A percentile compares a stretch with the other conserved stretches of the same genome.
Evolutionary conservation across 345 rosid species (phyloP).

Genomic region (Populus simonii): DNA sequence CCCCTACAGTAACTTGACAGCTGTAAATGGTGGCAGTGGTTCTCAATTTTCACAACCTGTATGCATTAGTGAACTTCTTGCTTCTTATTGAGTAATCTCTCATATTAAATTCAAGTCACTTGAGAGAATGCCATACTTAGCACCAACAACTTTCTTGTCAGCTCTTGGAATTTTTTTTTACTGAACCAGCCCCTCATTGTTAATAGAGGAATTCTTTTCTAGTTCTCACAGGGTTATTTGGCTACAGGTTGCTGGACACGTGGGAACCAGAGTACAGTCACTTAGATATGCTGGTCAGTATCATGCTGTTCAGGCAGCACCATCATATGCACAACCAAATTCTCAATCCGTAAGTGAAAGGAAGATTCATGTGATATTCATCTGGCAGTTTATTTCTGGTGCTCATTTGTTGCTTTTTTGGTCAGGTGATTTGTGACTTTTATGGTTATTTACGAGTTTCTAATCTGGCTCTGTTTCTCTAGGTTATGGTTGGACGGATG

Average conservation of each 20-base stretch:
- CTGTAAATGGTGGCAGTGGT: conserved; percentile 44
- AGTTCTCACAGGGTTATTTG: conserved; percentile 11
- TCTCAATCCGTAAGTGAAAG: conserved; percentile 54
- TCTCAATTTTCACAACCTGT: conserved; percentile 58
- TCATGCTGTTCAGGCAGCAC: conserved; percentile 60
- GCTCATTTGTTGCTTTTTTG: neutral
- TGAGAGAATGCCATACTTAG: neutral
- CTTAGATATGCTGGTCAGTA: conserved; percentile 59
- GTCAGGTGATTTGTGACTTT: neutral
- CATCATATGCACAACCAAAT: conserved; percentile 55
- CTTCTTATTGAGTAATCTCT: neutral
- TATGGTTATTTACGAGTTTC: conserved; percentile 9
- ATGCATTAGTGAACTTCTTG: conserved; percentile 25
- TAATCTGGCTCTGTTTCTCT: conserved; percentile 16
- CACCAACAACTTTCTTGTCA: neutral
- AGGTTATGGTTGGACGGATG: conserved; percentile 70
- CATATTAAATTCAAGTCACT: neutral
- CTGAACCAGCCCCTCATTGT: neutral
- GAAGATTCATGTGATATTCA: neutral
- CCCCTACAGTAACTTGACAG: conserved; percentile 48
- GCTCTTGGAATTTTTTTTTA: neutral
- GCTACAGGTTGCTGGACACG: conserved; percentile 51
- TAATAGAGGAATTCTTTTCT: neutral
- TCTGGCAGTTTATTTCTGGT: neutral
- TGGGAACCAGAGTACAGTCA: conserved; percentile 57